phyloP scores from a whole-genome alignment of 768 basidiomycete species.

The Melanogaster broomeanus region DNA sequence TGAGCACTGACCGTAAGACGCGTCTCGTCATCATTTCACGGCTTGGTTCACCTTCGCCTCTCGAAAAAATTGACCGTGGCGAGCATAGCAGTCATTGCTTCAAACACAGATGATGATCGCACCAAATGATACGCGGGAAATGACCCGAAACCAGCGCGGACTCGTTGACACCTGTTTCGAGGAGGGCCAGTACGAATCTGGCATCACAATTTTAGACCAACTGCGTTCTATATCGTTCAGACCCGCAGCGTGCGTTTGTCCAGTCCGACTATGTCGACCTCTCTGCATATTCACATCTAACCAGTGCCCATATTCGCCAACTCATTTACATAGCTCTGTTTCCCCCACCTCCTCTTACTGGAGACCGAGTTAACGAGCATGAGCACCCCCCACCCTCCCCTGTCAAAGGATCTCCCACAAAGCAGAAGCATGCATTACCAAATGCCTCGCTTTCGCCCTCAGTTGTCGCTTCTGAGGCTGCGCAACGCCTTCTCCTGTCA shows the following conservation, averaged over 20 bases:
- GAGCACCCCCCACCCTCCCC: constrained; percentile 32
- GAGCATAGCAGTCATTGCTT: not conserved
- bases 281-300: constrained; percentile 10
- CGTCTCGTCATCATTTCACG: not conserved
- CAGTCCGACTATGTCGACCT: constrained; percentile 2
- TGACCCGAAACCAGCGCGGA: constrained; percentile 49
- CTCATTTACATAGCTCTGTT: constrained; percentile 73
- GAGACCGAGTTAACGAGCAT: constrained; percentile 16
- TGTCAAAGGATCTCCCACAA: constrained; percentile 49
- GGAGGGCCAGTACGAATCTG: constrained; percentile 74
- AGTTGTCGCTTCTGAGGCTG: constrained; percentile 46
- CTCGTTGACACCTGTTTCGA: constrained; percentile 76
- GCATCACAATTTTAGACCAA: constrained; percentile 61
- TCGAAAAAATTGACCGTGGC: too few relatives aligned
- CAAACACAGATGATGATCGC: constrained; percentile 13
- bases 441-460: constrained; percentile 46
- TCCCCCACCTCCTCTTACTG: constrained; percentile 37
- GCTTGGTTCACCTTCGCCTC: not conserved
- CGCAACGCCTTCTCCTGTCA: constrained; percentile 55
- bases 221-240: constrained; percentile 57
- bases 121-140: constrained; percentile 39
- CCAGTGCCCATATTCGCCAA: constrained; percentile 65
- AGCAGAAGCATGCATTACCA: constrained; percentile 42
- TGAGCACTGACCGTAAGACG: constrained; percentile 7
- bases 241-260: constrained; percentile 55